These are phyloP conservation scores for Leccinellum rugosiceps DNA, from an alignment of 768 basidiomycete species.

Conservation along the genomic window DNA sequence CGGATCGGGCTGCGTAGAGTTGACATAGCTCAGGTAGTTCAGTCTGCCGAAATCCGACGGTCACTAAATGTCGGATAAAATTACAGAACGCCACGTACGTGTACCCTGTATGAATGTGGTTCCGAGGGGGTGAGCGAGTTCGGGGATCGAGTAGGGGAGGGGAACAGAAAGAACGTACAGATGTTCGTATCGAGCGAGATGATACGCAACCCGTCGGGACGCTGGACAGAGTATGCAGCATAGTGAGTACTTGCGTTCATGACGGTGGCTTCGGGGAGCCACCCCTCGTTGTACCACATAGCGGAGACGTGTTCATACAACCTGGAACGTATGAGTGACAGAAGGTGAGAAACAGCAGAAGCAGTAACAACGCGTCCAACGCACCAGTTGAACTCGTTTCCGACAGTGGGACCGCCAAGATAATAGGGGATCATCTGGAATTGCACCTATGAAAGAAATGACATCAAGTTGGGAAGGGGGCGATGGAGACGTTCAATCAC, in stretches of 20 bases:
- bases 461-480: background rate
- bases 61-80: background rate
- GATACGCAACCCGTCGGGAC: constrained; percentile 43
- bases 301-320: constrained; percentile 47
- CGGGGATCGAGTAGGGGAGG: background rate
- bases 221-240: constrained; percentile 43
- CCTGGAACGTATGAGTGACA: constrained; percentile 25
- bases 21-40: constrained; percentile 50
- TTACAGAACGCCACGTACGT: constrained; percentile 23
- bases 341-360: background rate
- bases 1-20: constrained; percentile 41
- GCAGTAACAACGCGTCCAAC: background rate
- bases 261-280: constrained; percentile 39
- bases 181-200: constrained; percentile 52
- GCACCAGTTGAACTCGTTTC: constrained; percentile 42
- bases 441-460: constrained; percentile 9
- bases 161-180: constrained; percentile 36
- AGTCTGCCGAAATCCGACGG: constrained; percentile 20
- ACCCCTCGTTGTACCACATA: constrained; percentile 45
- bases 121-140: background rate
- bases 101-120: constrained; percentile 27
- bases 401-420: constrained; percentile 30
- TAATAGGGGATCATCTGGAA: constrained; percentile 39
- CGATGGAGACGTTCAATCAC: constrained; percentile 26
- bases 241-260: constrained; percentile 45